Conservation (phyloP, 306 rosid species). For the Prunus persica region Prunus_persica_NCBIv2 NC_034011.1:21498001-21498500, state of each 20-base stretch:
- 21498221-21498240: constrained; percentile 11
- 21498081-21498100: too few relatives aligned
- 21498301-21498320: neutral
- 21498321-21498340: neutral
- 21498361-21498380: neutral
- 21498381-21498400: neutral
- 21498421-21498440: constrained; percentile 13
- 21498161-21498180: constrained; percentile 1
- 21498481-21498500: neutral
- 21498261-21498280: constrained; percentile 12
- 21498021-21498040: neutral
- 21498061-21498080: neutral
- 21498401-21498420: neutral
- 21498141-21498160: constrained; percentile 9
- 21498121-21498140: neutral
- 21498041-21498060: neutral
- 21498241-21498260: neutral
- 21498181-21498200: constrained; percentile 39
- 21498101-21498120: neutral
- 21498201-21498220: constrained; percentile 33
- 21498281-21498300: constrained; percentile 5
- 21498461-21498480: neutral
- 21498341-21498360: neutral
- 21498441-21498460: constrained; percentile 14
- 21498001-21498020: constrained; percentile 1